Evolutionary conservation across 169 alveolate species (phyloP).

Genomic region (Ichthyophthirius multifiliis): DNA sequence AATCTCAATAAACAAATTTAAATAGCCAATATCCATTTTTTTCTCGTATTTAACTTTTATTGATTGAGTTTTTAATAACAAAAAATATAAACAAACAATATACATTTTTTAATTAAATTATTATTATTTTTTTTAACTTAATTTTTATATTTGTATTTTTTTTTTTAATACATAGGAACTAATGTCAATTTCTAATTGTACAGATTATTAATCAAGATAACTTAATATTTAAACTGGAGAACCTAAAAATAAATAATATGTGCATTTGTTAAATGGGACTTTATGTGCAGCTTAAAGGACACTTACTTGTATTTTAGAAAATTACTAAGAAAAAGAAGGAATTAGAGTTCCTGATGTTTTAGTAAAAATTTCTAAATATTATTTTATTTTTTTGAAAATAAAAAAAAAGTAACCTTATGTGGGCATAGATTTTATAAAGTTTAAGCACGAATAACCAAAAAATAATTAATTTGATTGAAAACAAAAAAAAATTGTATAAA

Average conservation of each 20-base stretch:
- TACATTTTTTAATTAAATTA: no score
- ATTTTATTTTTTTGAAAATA: no score
- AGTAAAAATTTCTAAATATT: no score
- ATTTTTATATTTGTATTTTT: no score
- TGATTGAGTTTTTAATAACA: no score
- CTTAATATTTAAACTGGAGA: constrained; percentile 82
- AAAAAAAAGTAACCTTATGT: constrained; percentile 54
- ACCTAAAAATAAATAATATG: constrained; percentile 81
- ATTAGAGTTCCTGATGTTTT: constrained; percentile 92
- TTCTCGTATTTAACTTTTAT: no score
- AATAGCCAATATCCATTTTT: no score
- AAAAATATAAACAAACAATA: no score
- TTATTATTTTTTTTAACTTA: no score
- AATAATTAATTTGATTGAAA: neutral
- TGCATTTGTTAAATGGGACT: constrained; percentile 99
- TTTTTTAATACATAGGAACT: no score
- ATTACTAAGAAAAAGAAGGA: constrained; percentile 94
- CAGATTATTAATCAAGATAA: constrained; percentile 96
- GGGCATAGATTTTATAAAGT: constrained; percentile 34
- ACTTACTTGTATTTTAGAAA: constrained; percentile 95
- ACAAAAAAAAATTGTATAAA: no score
- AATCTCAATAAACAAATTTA: no score
- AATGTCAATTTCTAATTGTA: constrained; percentile 98
- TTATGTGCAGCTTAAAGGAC: constrained; percentile 98
- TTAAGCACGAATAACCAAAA: neutral